Evolutionary conservation across 345 rosid species (phyloP), one percentile per base, ranked within the genome.

Genomic region (Camelina laxa): DNA sequence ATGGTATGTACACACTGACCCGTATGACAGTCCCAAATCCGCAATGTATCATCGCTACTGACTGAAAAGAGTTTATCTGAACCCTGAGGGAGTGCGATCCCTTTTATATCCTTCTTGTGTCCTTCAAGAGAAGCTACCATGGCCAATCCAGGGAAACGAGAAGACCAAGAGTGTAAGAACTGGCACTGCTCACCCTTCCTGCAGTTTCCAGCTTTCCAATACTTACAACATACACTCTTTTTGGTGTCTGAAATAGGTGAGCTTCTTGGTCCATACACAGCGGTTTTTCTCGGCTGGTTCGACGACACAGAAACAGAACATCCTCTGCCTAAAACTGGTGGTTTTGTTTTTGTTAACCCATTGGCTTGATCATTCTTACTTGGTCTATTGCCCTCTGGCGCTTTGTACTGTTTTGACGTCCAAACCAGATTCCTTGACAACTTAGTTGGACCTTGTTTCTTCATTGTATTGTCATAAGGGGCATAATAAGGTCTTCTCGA

Each of bases 41-140:
- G 20, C 54, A 76, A 75, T 1, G 75, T 70, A 67, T 88, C 87
- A 70, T 86, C 91, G 48, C 57, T 63, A 71, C 91, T 85, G 19
- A 80, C 85, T 4, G 94, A 73, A 49, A 70, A 84, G 60, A 89
- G 95, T 79, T 85, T 85, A 66, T 86, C 81, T 4, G 87, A 89
- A 9, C 83, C 80, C 5, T 62, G 15, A 60, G 91, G 87, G 36
- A 85, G 80, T 4, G 82, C 84, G 33, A 87, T 78, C 22, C 94
- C 94, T 30, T 78, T 78, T 9, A 87, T 4, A 42, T 79, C 82
- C 86, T 74, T 79, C 33, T 67, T 62, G 72, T 79, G 82, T 39
- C 82, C 82, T 69, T 74, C 79, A 36, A 79, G 82, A 24, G 61
- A 1, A 63, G 75, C 72, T 49, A 74, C 42, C 82, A 63, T 69